Evolutionary conservation across 164 flowering plant genomes (phyloP), one percentile per base, ranked within the genome.

Genomic region (Aristolochia californica): DNA sequence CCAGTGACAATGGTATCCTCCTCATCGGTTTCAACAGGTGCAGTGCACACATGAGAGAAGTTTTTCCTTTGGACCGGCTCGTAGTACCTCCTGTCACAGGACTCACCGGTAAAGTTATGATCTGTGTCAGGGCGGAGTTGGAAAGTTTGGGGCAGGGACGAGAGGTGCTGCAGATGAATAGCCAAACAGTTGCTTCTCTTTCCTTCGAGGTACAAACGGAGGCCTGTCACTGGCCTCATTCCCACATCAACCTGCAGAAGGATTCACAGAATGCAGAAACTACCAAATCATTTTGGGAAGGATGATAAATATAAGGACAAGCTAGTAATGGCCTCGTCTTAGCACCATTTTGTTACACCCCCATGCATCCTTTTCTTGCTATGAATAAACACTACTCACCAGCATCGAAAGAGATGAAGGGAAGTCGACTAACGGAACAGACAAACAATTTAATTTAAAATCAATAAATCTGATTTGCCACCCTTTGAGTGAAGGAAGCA

Each of bases 31-130:
- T 93, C 97, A 47, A 93, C 85, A 0, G 99, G 99, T 18, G 97
- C 99, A 24, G 99, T 93, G 75, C 99, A 93, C 12, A 93, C 83
- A 62, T 88, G 97, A 62, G 99, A 93, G 61, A 83, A 93, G 72
- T 76, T 78, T 73, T 85, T 87, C 97, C 96, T 89, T 28, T 83
- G 81, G 58, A 93, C 94, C 53, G 85, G 80, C 66, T 93, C 97
- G 45, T 75, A 89, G 67, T 77, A 93, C 63, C 63, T 79, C 13
- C 79, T 82, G 30, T 93, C 88, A 45, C 71, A 64, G 17, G 80
- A 44, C 4, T 74, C 80, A 20, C 59, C 74, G 17, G 55, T 61
- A 55, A 72, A 75, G 63, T 73, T 75, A 11, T 73, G 76, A 64
- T 56, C 55, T 9, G 82, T 78, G 59, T 83, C 87, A 34, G 77